Evolutionary conservation across 768 basidiomycete genomes (phyloP), one percentile per base, ranked within the genome.

Genomic region (Amyloporia xantha): DNA sequence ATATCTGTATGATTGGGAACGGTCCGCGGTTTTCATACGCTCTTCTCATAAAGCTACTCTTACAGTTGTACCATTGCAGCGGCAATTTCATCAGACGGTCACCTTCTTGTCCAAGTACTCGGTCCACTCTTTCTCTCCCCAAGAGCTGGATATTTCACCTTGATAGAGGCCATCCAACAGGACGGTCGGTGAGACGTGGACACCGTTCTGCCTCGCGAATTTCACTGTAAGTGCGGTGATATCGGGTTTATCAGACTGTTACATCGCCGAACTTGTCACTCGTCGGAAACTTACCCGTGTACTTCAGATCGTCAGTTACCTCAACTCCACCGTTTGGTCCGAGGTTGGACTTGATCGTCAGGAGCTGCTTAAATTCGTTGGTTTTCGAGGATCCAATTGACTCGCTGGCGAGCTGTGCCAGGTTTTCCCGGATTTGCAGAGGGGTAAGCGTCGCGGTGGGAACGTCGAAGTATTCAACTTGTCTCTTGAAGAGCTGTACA

Each of bases 101-200:
- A 86, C 76, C 53, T 79, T 86, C 43, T 74, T 67, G 41, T 69
- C 68, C 25, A 95, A 71, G 66, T 85, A 96, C 39, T 81, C 76
- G 17, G 68, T 71, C 92, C 92, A 95, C 61, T 96, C 87, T 35
- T 72, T 71, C 59, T 84, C 76, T 3, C 77, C 84, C 88, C 90
- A 96, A 19, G 82, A 76, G 60, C 90, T 91, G 4, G 84, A 85
- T 26, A 93, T 72, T 41, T 88, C 82, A 42, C 70, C 75, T 10
- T 79, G 84, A 45, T 89, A 61, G 48, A 84, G 70, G 43, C 90
- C 87, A 55, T 92, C 84, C 79, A 81, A 86, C 2, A 89, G 68
- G 2, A 74, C 77, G 35, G 91, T 86, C 3, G 92, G 91, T 1
- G 91, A 93, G 41, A 95, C 90, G 55, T 97, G 94, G 35, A 96